Percentiles rank a stretch among this genome's conserved stretches.
These are phyloP conservation scores for Citrus glauca DNA, from an alignment of 345 rosid genomes.

Conservation along the genomic window DNA sequence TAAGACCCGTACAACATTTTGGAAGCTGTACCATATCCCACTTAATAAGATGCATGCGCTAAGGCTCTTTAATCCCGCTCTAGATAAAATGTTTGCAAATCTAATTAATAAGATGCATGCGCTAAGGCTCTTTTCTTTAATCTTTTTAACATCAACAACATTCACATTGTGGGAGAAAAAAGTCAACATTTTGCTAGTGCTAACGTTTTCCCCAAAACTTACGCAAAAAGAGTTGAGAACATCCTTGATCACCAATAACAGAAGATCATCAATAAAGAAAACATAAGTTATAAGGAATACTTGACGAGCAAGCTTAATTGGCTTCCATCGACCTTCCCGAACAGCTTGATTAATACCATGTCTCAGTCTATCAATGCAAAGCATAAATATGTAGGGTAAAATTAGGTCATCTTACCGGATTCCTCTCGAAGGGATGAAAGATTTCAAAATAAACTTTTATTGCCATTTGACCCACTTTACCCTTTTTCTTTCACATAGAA, in stretches of 20 bases:
- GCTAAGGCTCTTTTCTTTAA: too few relatives aligned
- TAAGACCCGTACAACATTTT: too few relatives aligned
- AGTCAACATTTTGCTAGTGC: too few relatives aligned
- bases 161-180: background rate
- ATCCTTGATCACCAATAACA: too few relatives aligned
- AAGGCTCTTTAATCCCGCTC: too few relatives aligned
- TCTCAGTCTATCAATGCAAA: background rate
- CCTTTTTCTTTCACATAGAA: background rate
- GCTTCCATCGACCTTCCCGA: background rate
- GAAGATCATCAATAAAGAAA: background rate
- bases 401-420: background rate
- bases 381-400: background rate
- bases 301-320: too few relatives aligned
- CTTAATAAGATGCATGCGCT: too few relatives aligned
- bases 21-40: too few relatives aligned
- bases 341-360: background rate
- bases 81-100: too few relatives aligned
- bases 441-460: background rate
- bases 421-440: background rate
- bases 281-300: background rate
- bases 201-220: background rate
- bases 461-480: background rate
- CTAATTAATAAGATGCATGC: too few relatives aligned
- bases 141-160: too few relatives aligned
- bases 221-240: too few relatives aligned